Evolutionary conservation across 495 filamentous ascomycete genomes (phyloP).

Genomic region (Trichoderma parareesei): DNA sequence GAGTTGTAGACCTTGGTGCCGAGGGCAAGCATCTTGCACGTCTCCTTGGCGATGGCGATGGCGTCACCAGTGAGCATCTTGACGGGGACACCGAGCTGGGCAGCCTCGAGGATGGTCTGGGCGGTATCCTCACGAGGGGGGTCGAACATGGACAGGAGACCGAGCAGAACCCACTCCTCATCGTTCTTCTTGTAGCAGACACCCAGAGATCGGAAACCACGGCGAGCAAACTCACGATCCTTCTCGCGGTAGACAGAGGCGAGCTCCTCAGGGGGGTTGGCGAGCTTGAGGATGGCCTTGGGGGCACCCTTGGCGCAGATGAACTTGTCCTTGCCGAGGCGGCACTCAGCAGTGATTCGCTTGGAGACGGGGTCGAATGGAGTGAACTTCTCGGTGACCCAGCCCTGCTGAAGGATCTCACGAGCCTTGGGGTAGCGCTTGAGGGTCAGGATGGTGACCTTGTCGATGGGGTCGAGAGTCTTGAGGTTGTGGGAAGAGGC

Average conservation of each 20-base stretch:
- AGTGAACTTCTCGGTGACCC: constrained; percentile 61
- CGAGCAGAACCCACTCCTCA: constrained; percentile 77
- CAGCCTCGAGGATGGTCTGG: constrained; percentile 82
- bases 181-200: constrained; percentile 77
- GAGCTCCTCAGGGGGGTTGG: constrained; percentile 64
- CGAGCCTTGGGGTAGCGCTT: constrained; percentile 72
- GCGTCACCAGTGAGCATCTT: constrained; percentile 98
- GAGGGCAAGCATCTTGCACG: constrained; percentile 78
- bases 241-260: constrained; percentile 78
- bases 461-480: constrained; percentile 91
- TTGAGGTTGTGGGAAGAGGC: constrained; percentile 90
- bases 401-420: constrained; percentile 62
- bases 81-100: constrained; percentile 76
- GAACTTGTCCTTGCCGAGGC: constrained; percentile 68
- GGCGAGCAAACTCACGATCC: constrained; percentile 79
- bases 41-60: constrained; percentile 85
- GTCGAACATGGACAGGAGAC: constrained; percentile 88
- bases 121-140: constrained; percentile 87
- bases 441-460: constrained; percentile 79
- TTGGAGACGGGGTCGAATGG: constrained; percentile 94
- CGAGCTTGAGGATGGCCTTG: constrained; percentile 70
- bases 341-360: constrained; percentile 75
- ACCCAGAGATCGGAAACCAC: constrained; percentile 87
- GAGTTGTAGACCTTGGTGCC: constrained; percentile 93
- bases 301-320: constrained; percentile 89